Base-by-base conservation (phyloP, 2,329 filamentous ascomycete species). In the Amesomyces nigricolor region DNA sequence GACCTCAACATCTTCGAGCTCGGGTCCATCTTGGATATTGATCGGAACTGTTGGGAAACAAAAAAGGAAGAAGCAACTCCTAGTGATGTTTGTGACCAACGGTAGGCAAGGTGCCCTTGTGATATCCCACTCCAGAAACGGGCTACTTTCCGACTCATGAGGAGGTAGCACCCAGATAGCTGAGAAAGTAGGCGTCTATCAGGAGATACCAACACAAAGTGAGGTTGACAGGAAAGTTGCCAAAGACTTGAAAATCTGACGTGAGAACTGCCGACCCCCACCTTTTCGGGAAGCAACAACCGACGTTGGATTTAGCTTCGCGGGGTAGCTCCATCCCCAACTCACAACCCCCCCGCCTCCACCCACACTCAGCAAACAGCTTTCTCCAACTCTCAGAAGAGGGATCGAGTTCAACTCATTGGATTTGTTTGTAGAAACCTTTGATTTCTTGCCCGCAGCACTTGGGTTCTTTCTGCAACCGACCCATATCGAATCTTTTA, bases 1-100 rank as follows among this genome's bases (percentile, higher is more conserved):
- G 75, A 71, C 14, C 68, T 64, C 56, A 74, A 66, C 75, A 79
- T 76, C 22, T 62, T 64, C 47, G 56, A 54, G 32, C 17, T 39
- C 13, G 51, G 30, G 26, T 50, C 50, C 52, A 58, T 53, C 37
- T 43, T 43, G 17, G 49, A 53, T 42, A 54, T 35, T 40, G 44
- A 37, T 39, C 47, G 53, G 11, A 14, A 16, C 17, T 19, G 26
- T 35, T 42, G 54, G 38, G 52, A 39, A 16, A 19, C 14, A 22
- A 39, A 14, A 8, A 17, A 43, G 8, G 29, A 16, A 22, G n/a
- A 9, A 26, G 39, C n/a, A 2, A 22, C n/a, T n/a, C 19, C 32
- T 1, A 29, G 13, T 6, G 19, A 13, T 13, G 16, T 7, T 11
- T n/a, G 35, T 26, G 26, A 37, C 48, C 51, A 37, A 40, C 22